Base-by-base conservation (phyloP, 129 eudicot species). In the Lonicera japonica region DNA sequence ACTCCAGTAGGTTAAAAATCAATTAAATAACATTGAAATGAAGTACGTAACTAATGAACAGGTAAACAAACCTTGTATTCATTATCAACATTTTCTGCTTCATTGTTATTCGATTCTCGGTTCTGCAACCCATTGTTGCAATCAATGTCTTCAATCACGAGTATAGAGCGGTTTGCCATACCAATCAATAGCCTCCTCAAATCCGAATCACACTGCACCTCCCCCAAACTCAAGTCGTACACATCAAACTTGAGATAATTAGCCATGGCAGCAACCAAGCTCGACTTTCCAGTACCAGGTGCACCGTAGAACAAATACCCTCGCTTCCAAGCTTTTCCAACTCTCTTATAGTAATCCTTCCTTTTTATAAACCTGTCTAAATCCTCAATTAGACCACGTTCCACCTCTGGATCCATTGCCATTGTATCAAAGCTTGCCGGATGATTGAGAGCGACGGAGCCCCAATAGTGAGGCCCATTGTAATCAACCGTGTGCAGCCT, bases 181-280 rank as follows among this genome's bases (percentile, higher is more conserved):
- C 88, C 83, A 25, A 86, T 79, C 71, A 86, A 60, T 65, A 86
- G 54, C 69, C 83, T 79, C 61, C 88, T 74, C 70, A 82, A 23
- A 76, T 79, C 83, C 0, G 85, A 75, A 70, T 86, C 79, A 29
- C 86, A 67, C 54, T 65, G 86, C 47, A 82, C 88, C 53, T 82
- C 94, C 24, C 56, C 73, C 50, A 86, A 48, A 54, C 79, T 86
- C 86, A 86, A 76, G 58, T 86, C 94, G 69, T 86, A 86, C 4
- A 86, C 81, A 66, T 86, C 94, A 63, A 81, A 86, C 75, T 76
- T 86, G 45, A 86, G 79, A 50, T 76, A 40, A 65, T 79, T 86
- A 29, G 94, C 94, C 88, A 86, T 86, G 56, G 94, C 88, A 14
- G 94, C 94, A 60, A 86, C 83, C 86, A 85, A 74, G 25, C 88